Conservation (phyloP, 768 basidiomycete species). For the Lentinula sp. region DNA sequence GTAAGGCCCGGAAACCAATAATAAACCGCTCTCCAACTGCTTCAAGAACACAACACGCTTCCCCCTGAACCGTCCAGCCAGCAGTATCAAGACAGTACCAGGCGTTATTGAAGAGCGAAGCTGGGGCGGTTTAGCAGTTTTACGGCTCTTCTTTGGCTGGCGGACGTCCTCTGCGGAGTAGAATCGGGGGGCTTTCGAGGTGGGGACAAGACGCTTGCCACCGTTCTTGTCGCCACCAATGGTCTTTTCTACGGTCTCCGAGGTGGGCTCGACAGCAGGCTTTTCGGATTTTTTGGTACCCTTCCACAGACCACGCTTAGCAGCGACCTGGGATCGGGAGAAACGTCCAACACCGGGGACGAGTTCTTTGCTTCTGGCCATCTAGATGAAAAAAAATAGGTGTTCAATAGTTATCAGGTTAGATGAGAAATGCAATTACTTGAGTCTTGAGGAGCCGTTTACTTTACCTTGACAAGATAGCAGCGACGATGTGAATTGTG, state of each 20-base stretch:
- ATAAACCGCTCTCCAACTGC: constrained; percentile 85
- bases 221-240: constrained; percentile 92
- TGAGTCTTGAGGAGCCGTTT: constrained; percentile 2
- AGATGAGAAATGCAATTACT: not conserved
- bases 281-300: constrained; percentile 73
- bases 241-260: constrained; percentile 69
- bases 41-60: constrained; percentile 99
- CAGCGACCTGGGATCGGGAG: constrained; percentile 76
- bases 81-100: constrained; percentile 91
- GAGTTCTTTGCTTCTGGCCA: constrained; percentile 85
- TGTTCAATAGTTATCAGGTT: not conserved
- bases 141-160: constrained; percentile 88
- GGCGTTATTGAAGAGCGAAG: constrained; percentile 88
- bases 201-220: constrained; percentile 80
- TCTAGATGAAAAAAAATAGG: constrained; percentile 32
- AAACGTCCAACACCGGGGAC: constrained; percentile 76
- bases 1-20: constrained; percentile 96
- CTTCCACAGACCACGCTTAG: constrained; percentile 82
- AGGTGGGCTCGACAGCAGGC: constrained; percentile 50
- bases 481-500: not conserved
- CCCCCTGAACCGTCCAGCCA: constrained; percentile 96
- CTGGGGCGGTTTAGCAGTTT: constrained; percentile 69
- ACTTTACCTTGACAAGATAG: not conserved
- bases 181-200: constrained; percentile 80
- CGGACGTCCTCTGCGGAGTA: constrained; percentile 95